Conservation (phyloP, 2,329 filamentous ascomycete genomes). For the Elsinoe arachidis region DNA sequence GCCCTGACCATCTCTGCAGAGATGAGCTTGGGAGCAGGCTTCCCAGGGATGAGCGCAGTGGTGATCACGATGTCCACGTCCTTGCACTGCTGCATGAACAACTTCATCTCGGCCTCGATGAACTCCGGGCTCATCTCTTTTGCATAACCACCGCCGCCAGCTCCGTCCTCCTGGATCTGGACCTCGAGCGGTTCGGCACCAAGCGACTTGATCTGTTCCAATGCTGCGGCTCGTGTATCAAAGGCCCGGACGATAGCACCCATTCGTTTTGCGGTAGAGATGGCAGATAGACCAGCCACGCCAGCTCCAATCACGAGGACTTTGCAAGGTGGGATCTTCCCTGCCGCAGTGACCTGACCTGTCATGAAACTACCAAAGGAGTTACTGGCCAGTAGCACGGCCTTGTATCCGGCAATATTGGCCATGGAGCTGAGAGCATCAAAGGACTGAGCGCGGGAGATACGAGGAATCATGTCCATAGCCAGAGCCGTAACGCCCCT, state of each 20-base stretch:
- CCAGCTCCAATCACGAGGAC: slow-evolving; percentile 84
- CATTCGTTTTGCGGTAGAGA: slow-evolving; percentile 75
- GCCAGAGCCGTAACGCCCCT: slow-evolving; percentile 70
- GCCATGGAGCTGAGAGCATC: slow-evolving; percentile 86
- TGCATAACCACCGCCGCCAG: slow-evolving; percentile 76
- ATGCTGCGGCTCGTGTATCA: slow-evolving; percentile 78
- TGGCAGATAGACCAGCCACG: slow-evolving; percentile 80
- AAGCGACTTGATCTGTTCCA: slow-evolving; percentile 83
- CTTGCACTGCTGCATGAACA: slow-evolving; percentile 77
- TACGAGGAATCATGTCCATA: slow-evolving; percentile 88
- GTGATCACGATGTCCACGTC: slow-evolving; percentile 92
- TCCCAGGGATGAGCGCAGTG: slow-evolving; percentile 82
- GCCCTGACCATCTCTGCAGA: slow-evolving; percentile 70
- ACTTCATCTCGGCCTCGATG: slow-evolving; percentile 84
- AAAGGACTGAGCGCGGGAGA: slow-evolving; percentile 80
- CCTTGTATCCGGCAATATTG: slow-evolving; percentile 90
- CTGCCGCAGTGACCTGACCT: slow-evolving; percentile 82
- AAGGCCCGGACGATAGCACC: slow-evolving; percentile 86
- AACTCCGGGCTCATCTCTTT: slow-evolving; percentile 95
- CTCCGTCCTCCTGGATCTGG: slow-evolving; percentile 73
- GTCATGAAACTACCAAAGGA: slow-evolving; percentile 82
- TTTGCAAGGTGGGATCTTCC: slow-evolving; percentile 84
- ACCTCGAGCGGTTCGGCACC: slow-evolving; percentile 88
- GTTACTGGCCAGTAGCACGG: slow-evolving; percentile 81
- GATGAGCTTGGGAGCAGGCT: slow-evolving; percentile 73